These are phyloP conservation scores for Xylariomycetidae sp. DNA, from an alignment of 2,329 filamentous ascomycete species.

Conservation along the genomic window DNA sequence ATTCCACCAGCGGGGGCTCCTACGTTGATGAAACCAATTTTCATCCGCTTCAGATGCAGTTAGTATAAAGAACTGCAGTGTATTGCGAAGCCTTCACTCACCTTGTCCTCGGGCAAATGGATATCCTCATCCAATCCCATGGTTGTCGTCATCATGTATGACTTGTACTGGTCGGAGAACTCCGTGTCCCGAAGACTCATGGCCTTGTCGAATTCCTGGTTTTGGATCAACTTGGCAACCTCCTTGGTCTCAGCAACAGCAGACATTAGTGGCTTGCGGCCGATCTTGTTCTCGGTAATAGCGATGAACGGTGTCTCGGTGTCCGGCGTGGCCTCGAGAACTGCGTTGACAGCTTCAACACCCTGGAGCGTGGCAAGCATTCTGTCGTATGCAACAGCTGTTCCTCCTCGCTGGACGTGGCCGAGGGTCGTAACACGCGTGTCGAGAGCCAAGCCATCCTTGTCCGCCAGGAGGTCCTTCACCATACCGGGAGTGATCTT, in stretches of 20 bases:
- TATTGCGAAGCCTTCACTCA: slow-evolving; percentile 40
- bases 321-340: slow-evolving; percentile 81
- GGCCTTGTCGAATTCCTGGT: slow-evolving; percentile 78
- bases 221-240: slow-evolving; percentile 74
- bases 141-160: slow-evolving; percentile 86
- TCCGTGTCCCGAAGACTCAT: slow-evolving; percentile 88
- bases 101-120: slow-evolving; percentile 64
- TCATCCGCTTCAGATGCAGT: slow-evolving; percentile 66
- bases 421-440: slow-evolving; percentile 92
- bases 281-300: slow-evolving; percentile 96
- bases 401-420: slow-evolving; percentile 93
- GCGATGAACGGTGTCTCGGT: slow-evolving; percentile 92
- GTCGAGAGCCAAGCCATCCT: slow-evolving; percentile 72
- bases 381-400: slow-evolving; percentile 88
- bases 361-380: slow-evolving; percentile 91
- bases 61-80: neutral
- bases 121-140: slow-evolving; percentile 64
- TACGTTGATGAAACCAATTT: slow-evolving; percentile 92
- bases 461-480: slow-evolving; percentile 79
- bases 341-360: slow-evolving; percentile 87
- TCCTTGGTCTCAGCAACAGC: slow-evolving; percentile 82
- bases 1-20: slow-evolving; percentile 95
- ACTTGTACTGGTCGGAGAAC: slow-evolving; percentile 86
- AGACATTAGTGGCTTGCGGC: slow-evolving; percentile 80
- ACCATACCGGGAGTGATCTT: slow-evolving; percentile 78